phyloP scores from a whole-genome alignment of 768 basidiomycete species.

The Mycena capillaripes region DNA sequence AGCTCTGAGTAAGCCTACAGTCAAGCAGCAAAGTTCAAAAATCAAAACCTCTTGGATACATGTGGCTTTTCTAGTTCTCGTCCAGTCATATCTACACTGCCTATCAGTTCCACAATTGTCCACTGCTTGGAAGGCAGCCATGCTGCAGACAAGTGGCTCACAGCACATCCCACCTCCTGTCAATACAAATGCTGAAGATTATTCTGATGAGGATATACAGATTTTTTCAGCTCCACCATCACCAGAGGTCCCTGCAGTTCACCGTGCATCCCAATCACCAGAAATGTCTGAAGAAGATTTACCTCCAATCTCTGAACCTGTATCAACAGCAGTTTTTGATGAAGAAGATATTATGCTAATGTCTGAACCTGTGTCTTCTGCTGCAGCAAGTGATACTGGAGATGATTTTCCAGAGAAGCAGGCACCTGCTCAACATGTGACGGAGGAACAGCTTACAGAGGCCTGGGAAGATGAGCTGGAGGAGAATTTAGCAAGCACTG shows the following conservation, averaged over 20 bases:
- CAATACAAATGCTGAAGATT: neutral
- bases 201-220: neutral
- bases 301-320: neutral
- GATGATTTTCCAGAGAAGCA: neutral
- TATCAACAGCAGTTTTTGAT: neutral
- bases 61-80: neutral
- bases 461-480: conserved; percentile 3
- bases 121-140: neutral
- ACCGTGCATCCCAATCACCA: neutral
- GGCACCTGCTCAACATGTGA: neutral
- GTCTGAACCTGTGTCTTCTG: neutral
- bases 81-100: neutral
- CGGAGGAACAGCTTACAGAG: neutral
- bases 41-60: neutral
- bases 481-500: neutral
- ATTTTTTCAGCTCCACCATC: neutral
- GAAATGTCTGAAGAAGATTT: neutral
- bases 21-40: neutral
- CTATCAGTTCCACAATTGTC: neutral
- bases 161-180: neutral
- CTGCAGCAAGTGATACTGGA: neutral
- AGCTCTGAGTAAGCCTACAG: neutral
- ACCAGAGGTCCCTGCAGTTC: neutral
- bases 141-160: neutral
- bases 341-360: neutral